Conservation (phyloP, 1,284 basidiomycete genomes). For the Ceratobasidium sp. region DNA sequence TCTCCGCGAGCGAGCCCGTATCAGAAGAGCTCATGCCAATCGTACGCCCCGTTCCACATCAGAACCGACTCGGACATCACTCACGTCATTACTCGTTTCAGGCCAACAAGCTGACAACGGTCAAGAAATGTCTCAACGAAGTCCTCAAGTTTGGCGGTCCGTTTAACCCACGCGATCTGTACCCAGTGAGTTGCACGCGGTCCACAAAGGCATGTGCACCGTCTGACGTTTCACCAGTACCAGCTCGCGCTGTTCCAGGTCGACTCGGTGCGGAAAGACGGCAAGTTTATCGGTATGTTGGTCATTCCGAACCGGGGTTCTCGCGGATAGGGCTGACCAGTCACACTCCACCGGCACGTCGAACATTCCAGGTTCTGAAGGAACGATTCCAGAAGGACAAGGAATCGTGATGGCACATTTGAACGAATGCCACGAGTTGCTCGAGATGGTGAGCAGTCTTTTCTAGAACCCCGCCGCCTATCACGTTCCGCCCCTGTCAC, state of each 20-base stretch:
- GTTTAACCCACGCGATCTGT: constrained; percentile 94
- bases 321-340: constrained; percentile 56
- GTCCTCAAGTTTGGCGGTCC: constrained; percentile 97
- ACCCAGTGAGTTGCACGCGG: constrained; percentile 71
- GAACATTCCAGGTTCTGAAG: constrained; percentile 61
- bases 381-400: constrained; percentile 92
- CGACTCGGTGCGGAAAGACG: constrained; percentile 91
- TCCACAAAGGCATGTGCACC: neutral
- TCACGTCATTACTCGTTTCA: constrained; percentile 52
- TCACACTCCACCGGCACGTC: neutral
- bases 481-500: neutral
- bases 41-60: constrained; percentile 62
- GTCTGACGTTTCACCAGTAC: constrained; percentile 66
- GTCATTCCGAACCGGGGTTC: neutral
- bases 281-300: constrained; percentile 80
- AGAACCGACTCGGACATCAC: neutral
- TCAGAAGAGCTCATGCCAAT: constrained; percentile 98
- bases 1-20: constrained; percentile 99
- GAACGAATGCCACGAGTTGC: constrained; percentile 94
- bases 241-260: constrained; percentile 96
- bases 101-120: constrained; percentile 93
- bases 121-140: constrained; percentile 97
- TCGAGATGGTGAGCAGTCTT: constrained; percentile 78
- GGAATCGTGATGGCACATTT: constrained; percentile 96
- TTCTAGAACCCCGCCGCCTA: constrained; percentile 17